These are phyloP conservation scores for Phytophthora fragariae DNA, from an alignment of 352 stramenopile species.

Conservation along the genomic window DNA sequence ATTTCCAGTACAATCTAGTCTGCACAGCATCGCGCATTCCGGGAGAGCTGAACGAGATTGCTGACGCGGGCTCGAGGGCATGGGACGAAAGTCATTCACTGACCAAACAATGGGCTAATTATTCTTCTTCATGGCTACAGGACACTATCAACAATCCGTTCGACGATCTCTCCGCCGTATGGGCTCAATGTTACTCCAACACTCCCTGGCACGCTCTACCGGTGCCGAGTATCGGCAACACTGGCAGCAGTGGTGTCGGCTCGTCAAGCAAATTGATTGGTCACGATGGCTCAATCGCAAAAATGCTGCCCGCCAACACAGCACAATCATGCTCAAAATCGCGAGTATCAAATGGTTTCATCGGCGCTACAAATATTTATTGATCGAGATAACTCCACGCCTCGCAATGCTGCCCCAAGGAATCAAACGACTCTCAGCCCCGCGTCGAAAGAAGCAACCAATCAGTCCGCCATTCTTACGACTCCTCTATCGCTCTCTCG, in stretches of 20 bases:
- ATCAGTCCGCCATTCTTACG: background rate
- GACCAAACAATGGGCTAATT: background rate
- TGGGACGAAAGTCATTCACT: background rate
- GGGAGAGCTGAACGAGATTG: background rate
- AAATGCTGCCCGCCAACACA: background rate
- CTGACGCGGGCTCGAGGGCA: background rate
- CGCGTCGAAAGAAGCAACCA: background rate
- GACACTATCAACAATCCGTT: background rate
- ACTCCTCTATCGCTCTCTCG: too few relatives aligned
- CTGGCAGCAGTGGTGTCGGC: background rate
- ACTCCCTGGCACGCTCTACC: background rate
- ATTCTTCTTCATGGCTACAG: background rate
- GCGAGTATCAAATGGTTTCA: background rate
- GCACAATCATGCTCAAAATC: background rate
- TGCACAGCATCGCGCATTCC: background rate
- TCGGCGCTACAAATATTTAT: background rate
- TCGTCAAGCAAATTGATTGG: background rate
- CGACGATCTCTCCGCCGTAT: background rate
- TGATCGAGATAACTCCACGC: background rate
- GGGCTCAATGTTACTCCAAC: background rate
- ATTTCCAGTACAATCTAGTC: background rate
- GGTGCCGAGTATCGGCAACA: background rate
- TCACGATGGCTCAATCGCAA: background rate
- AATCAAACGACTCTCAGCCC: background rate
- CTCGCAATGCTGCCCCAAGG: background rate